A percentile compares a stretch with the other conserved stretches of the same genome.
These are phyloP conservation scores for Aspergillus mulundensis DNA, from an alignment of 495 filamentous ascomycete species.

Conservation along the genomic window DNA sequence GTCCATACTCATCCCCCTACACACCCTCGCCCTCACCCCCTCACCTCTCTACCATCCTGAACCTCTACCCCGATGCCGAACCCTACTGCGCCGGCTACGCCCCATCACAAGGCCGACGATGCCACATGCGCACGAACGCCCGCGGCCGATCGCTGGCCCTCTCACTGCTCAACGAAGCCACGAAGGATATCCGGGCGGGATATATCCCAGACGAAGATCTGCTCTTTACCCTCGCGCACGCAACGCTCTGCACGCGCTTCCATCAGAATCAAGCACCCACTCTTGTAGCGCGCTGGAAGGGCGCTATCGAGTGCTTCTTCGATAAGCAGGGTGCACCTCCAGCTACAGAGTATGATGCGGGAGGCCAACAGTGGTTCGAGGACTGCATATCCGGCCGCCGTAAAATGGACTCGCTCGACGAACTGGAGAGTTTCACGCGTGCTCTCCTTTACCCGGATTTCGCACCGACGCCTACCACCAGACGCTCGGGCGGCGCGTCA, in stretches of 20 bases:
- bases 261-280: conserved; percentile 24
- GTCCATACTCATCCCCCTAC: neutral
- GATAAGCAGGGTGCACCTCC: neutral
- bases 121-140: conserved; percentile 18
- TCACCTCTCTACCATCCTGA: conserved; percentile 23
- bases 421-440: no score
- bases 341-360: no score
- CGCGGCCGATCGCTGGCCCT: conserved; percentile 15
- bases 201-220: conserved; percentile 12
- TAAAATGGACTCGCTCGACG: no score
- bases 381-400: no score
- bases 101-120: conserved; percentile 22
- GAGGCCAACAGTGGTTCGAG: no score
- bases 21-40: neutral
- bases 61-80: conserved; percentile 23
- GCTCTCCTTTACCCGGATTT: no score
- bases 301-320: neutral
- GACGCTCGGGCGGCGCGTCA: no score
- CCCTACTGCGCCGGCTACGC: conserved; percentile 25
- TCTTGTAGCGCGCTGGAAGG: conserved; percentile 16
- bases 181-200: conserved; percentile 16
- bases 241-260: conserved; percentile 23
- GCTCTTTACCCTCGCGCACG: conserved; percentile 23
- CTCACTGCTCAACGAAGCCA: conserved; percentile 21
- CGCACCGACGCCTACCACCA: no score